These are phyloP conservation scores for Alternaria arborescens DNA, from an alignment of 2,329 filamentous ascomycete species.

Conservation along the genomic window DNA sequence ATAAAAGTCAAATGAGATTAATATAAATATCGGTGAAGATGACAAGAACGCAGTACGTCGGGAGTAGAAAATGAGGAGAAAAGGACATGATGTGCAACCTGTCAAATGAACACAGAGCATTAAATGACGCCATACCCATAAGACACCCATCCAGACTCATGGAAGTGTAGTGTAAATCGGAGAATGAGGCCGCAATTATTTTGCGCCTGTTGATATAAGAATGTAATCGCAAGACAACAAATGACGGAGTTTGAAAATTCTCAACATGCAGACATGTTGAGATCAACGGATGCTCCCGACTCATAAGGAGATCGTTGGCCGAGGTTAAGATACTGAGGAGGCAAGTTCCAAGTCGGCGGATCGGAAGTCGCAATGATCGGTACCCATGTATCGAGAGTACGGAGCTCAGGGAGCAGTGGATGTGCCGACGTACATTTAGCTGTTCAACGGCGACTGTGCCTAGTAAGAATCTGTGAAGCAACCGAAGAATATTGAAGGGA, in stretches of 20 bases:
- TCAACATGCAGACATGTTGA: background rate
- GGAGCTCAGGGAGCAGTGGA: background rate
- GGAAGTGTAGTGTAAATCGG: background rate
- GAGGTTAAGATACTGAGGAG: background rate
- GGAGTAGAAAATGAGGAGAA: conserved; percentile 3
- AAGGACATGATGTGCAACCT: background rate
- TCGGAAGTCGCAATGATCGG: background rate
- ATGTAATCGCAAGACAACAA: background rate
- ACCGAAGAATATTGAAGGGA: background rate
- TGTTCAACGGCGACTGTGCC: conserved; percentile 24
- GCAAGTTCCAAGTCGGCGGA: background rate
- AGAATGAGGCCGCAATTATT: background rate
- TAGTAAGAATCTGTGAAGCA: conserved; percentile 9
- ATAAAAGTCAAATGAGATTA: conserved; percentile 14
- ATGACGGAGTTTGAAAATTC: background rate
- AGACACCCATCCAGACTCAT: background rate
- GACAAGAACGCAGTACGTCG: background rate
- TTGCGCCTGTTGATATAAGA: background rate
- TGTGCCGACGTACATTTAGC: background rate
- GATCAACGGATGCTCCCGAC: background rate
- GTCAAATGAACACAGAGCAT: background rate
- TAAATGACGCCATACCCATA: background rate
- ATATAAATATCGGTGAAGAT: conserved; percentile 17
- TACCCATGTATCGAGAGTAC: background rate
- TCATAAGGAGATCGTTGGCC: background rate